Evolutionary conservation across 306 rosid genomes (phyloP).

Genomic region (Quercus robur): DNA sequence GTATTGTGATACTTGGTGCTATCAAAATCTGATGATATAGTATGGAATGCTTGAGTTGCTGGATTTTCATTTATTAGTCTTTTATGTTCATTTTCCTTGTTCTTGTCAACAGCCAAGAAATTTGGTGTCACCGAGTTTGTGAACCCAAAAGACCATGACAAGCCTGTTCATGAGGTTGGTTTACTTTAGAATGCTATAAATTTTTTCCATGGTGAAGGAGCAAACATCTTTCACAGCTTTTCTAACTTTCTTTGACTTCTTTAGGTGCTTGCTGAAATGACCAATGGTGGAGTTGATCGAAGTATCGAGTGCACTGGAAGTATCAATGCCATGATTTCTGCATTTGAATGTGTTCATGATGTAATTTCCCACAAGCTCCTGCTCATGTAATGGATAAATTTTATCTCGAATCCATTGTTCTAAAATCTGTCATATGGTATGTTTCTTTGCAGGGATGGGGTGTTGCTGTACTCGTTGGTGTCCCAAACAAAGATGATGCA

Average conservation of each 20-base stretch:
- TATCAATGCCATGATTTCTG: slow-evolving; percentile 82
- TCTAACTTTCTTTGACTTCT: too few species aligned
- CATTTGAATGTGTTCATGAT: slow-evolving; percentile 90
- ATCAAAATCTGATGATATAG: background rate
- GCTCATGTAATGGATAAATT: too few species aligned
- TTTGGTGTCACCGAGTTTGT: slow-evolving; percentile 81
- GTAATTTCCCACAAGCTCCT: slow-evolving; percentile 21
- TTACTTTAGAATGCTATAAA: background rate
- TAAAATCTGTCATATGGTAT: background rate
- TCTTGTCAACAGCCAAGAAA: slow-evolving; percentile 56
- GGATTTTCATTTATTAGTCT: background rate
- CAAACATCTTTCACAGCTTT: background rate
- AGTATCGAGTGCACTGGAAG: slow-evolving; percentile 84
- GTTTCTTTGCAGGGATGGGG: slow-evolving; percentile 73
- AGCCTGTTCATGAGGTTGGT: slow-evolving; percentile 76
- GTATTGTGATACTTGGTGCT: slow-evolving; percentile 13
- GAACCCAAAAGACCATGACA: slow-evolving; percentile 81
- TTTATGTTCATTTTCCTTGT: background rate
- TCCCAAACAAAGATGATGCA: slow-evolving; percentile 77
- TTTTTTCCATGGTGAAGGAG: too few species aligned
- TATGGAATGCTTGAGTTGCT: background rate
- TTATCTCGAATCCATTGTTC: too few species aligned
- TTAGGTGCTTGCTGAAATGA: slow-evolving; percentile 79
- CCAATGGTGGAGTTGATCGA: slow-evolving; percentile 82
- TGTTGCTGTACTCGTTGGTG: slow-evolving; percentile 87